Evolutionary conservation across 2,329 filamentous ascomycete genomes (phyloP).

Genomic region (Nemania diffusa): DNA sequence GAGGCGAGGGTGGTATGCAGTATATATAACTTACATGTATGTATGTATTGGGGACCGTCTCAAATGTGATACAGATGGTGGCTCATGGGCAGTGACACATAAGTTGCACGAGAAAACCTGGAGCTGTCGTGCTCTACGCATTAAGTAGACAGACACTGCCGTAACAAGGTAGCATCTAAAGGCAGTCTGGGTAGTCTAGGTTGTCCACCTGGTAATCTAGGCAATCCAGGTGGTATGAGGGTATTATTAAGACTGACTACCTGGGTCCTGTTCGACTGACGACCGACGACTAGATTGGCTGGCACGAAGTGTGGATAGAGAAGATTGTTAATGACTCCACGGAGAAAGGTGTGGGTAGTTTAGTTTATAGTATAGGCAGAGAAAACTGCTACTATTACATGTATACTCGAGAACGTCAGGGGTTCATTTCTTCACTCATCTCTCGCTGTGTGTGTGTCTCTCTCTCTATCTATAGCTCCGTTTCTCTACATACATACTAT

Average conservation of each 20-base stretch:
- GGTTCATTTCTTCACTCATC: constrained; percentile 24
- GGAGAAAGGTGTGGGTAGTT: constrained; percentile 29
- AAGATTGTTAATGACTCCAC: constrained; percentile 31
- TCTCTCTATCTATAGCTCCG: not conserved
- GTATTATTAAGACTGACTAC: constrained; percentile 24
- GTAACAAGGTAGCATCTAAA: constrained; percentile 21
- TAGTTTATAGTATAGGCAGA: constrained; percentile 10
- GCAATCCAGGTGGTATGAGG: constrained; percentile 17
- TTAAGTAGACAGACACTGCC: constrained; percentile 15
- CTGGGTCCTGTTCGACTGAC: constrained; percentile 24
- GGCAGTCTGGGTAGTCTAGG: not conserved
- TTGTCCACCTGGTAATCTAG: too few species aligned
- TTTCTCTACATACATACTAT: not conserved
- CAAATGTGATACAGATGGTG: constrained; percentile 30
- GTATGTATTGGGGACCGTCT: constrained; percentile 24
- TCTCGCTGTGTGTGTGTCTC: constrained; percentile 1
- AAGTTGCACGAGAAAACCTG: constrained; percentile 36
- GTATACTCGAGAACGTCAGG: constrained; percentile 26
- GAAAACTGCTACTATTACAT: constrained; percentile 24
- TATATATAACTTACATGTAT: constrained; percentile 35
- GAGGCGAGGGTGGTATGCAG: constrained; percentile 32
- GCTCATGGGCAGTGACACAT: constrained; percentile 33
- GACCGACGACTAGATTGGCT: constrained; percentile 4
- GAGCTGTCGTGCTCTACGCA: constrained; percentile 29
- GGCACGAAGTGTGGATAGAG: constrained; percentile 33